Evolutionary conservation across 2,329 filamentous ascomycete species (phyloP).

Genomic region (Scedosporium aurantiacum): DNA sequence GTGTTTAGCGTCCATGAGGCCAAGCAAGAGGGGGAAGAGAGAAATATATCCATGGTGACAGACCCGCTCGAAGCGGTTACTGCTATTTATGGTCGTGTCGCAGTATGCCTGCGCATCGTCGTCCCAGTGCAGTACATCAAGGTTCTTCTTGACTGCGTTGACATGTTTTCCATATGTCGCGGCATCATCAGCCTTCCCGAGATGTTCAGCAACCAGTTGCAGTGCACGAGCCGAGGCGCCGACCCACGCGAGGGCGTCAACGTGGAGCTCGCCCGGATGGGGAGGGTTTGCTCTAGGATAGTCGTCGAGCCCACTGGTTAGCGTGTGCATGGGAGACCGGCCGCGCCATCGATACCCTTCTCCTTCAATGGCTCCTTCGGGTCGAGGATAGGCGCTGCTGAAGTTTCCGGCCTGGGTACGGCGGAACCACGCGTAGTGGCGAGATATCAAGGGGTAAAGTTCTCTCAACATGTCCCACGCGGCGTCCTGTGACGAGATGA

Average conservation of each 20-base stretch:
- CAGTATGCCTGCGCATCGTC: conserved; percentile 73
- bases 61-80: conserved; percentile 77
- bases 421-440: conserved; percentile 91
- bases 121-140: conserved; percentile 90
- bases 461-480: conserved; percentile 34
- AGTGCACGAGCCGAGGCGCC: conserved; percentile 88
- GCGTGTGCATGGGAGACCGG: conserved; percentile 71
- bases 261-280: conserved; percentile 88
- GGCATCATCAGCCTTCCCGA: conserved; percentile 68
- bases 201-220: conserved; percentile 61
- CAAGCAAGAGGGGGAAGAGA: conserved; percentile 82
- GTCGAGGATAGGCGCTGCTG: conserved; percentile 63
- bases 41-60: conserved; percentile 97
- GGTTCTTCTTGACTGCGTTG: conserved; percentile 69
- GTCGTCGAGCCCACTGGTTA: conserved; percentile 91
- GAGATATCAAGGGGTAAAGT: conserved; percentile 76
- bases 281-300: conserved; percentile 90
- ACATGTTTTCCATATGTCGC: conserved; percentile 61
- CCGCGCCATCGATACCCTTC: conserved; percentile 95
- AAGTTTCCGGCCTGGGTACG: conserved; percentile 83
- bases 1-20: conserved; percentile 63
- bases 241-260: conserved; percentile 92
- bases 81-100: conserved; percentile 89
- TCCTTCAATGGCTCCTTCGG: conserved; percentile 75
- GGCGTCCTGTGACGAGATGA: conserved; percentile 4